phyloP scores from a whole-genome alignment of 495 filamentous ascomycete species.

The Astrothelium subdiscretum region DNA sequence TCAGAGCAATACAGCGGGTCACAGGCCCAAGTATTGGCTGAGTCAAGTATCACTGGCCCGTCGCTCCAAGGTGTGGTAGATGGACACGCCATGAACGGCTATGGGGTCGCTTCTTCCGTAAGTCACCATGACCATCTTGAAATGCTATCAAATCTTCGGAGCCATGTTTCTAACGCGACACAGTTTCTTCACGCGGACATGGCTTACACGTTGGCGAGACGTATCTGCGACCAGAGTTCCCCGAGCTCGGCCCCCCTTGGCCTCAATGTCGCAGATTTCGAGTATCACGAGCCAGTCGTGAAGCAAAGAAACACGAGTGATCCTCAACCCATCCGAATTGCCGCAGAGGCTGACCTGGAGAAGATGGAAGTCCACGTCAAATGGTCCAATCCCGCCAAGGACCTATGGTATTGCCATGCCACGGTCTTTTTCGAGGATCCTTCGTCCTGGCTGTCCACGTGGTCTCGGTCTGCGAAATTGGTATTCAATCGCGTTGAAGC shows the following conservation, averaged over 20 bases:
- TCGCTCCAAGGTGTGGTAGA: neutral
- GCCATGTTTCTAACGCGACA: neutral
- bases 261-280: neutral
- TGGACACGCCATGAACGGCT: neutral
- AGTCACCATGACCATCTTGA: neutral
- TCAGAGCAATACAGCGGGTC: neutral
- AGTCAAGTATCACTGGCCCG: neutral
- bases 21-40: neutral
- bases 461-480: neutral
- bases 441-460: neutral
- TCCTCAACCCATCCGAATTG: neutral
- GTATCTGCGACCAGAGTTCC: neutral
- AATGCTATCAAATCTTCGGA: neutral
- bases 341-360: neutral
- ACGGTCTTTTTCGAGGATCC: neutral
- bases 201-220: neutral
- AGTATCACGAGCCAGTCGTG: neutral
- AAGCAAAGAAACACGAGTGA: neutral
- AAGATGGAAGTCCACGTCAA: neutral
- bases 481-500: neutral
- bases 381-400: conserved; percentile 2
- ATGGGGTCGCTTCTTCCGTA: neutral
- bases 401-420: neutral
- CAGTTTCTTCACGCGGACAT: conserved; percentile 1
- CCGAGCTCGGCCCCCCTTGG: neutral